Base-by-base conservation (phyloP, 768 basidiomycete genomes). In the Russula sp. region DNA sequence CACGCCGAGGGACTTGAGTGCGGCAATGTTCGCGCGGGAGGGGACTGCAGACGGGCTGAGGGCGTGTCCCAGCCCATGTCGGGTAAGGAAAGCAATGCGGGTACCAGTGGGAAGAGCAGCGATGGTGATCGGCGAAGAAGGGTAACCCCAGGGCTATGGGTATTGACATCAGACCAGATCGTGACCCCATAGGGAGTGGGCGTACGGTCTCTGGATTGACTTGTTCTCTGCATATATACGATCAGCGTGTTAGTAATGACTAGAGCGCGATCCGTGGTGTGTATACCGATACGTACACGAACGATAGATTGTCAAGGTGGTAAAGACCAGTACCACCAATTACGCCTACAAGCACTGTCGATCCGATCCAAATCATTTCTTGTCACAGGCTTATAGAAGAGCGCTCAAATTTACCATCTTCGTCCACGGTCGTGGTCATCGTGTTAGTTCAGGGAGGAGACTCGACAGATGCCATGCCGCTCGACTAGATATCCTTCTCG, bases 311-410 rank as follows among this genome's bases (percentile, higher is more conserved):
- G 74, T 95, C 90, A 44, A 98, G 81, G 72, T 95, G 86, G 77
- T 98, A 98, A 32, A 98, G 75, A 6, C 95, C 95, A 68, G 88
- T 92, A 34, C 94, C 94, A 20, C 94, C 94, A 63, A 96, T 95
- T 55, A 95, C 88, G 42, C 93, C 94, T 53, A 95, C 82, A 51
- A 93, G 77, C 18, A 91, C 89, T 91, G 14, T 6, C 18, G 9
- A 55, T 18, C 8, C 32, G 37, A 44, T 35, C n/a, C 44, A 18
- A 1, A 48, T 64, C n/a, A 64, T 6, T n/a, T 35, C 51, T 27
- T 6, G n/a, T 45, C 22, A 27, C 0, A 48, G 6, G 16, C n/a
- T 18, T 8, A 40, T 8, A 13, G 14, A 27, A 34, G 18, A 6
- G 18, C 13, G 6, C 14, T 34, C 11, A 20, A 51, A 31, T 18